A percentile compares a stretch with the other conserved stretches of the same genome.
These are phyloP conservation scores for Saccharomycopsis oosterbeekiorum DNA, from an alignment of 805 yeast species.

Conservation along the genomic window DNA sequence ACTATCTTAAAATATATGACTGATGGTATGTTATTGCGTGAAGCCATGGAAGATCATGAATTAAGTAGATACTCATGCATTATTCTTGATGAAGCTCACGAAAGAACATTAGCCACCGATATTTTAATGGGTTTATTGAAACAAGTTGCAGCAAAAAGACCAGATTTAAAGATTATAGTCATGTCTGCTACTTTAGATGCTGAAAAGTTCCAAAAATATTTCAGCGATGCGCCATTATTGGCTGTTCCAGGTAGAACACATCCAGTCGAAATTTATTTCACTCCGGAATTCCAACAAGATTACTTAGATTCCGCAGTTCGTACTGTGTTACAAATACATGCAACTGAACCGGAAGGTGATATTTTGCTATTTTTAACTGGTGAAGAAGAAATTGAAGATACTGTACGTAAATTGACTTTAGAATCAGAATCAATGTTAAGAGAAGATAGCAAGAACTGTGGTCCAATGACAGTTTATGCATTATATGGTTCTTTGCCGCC, in stretches of 20 bases:
- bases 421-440: slow-evolving; percentile 85
- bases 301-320: slow-evolving; percentile 91
- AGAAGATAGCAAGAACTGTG: slow-evolving; percentile 67
- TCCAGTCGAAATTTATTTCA: slow-evolving; percentile 94
- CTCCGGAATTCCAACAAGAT: slow-evolving; percentile 94
- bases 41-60: slow-evolving; percentile 94
- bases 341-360: slow-evolving; percentile 92
- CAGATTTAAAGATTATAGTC: slow-evolving; percentile 82
- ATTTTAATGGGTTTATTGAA: slow-evolving; percentile 91
- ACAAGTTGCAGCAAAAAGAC: slow-evolving; percentile 68
- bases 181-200: slow-evolving; percentile 99
- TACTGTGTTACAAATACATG: slow-evolving; percentile 93
- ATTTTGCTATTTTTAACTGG: slow-evolving; percentile 82
- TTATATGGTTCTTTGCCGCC: slow-evolving; percentile 96
- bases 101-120: slow-evolving; percentile 93
- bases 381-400: slow-evolving; percentile 97
- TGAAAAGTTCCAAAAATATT: slow-evolving; percentile 85
- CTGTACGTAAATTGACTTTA: slow-evolving; percentile 75
- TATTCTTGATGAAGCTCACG: slow-evolving; percentile 96
- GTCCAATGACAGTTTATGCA: slow-evolving; percentile 85
- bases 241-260: slow-evolving; percentile 98
- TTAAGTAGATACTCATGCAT: slow-evolving; percentile 76
- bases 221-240: slow-evolving; percentile 82
- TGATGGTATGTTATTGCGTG: slow-evolving; percentile 95
- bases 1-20: slow-evolving; percentile 94